phyloP scores from a whole-genome alignment of 73 alveolate genomes.

The Paraurostyla sp. region DNA sequence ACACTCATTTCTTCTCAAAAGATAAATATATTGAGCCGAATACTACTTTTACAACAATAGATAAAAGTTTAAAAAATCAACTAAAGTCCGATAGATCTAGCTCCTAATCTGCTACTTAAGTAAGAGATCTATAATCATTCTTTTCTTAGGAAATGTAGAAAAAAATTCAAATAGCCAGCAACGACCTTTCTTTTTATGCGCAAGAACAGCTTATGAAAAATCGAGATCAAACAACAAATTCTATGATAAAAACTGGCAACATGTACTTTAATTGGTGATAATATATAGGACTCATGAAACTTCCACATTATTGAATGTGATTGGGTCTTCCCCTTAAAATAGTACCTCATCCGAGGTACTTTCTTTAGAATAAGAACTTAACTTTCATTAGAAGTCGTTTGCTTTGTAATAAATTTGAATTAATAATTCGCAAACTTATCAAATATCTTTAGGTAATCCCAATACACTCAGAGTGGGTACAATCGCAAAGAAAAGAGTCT shows the following conservation, averaged over 20 bases:
- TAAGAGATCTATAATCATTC: background rate
- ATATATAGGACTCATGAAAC: too few relatives aligned
- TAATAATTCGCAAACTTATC: too few relatives aligned
- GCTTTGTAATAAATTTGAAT: background rate
- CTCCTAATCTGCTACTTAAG: background rate
- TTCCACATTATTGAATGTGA: too few relatives aligned
- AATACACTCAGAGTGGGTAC: slow-evolving; percentile 32
- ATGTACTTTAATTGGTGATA: too few relatives aligned
- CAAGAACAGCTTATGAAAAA: background rate
- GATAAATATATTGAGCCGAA: background rate
- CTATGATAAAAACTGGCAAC: too few relatives aligned
- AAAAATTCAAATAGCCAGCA: slow-evolving; percentile 7
- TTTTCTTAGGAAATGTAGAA: background rate
- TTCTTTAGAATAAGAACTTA: too few relatives aligned
- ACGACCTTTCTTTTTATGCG: background rate
- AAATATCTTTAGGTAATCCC: background rate
- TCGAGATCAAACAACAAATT: too few relatives aligned
- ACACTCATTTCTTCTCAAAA: background rate
- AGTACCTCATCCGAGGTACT: too few relatives aligned
- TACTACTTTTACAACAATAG: too few relatives aligned
- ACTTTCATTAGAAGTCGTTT: background rate
- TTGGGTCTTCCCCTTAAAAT: too few relatives aligned
- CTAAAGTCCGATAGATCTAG: too few relatives aligned
- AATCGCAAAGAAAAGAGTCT: slow-evolving; percentile 88
- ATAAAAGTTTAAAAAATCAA: too few relatives aligned